A percentile compares a stretch with the other conserved stretches of the same genome.
Evolutionary conservation across 164 flowering plant species (phyloP).

Genomic region (Platanus orientalis): DNA sequence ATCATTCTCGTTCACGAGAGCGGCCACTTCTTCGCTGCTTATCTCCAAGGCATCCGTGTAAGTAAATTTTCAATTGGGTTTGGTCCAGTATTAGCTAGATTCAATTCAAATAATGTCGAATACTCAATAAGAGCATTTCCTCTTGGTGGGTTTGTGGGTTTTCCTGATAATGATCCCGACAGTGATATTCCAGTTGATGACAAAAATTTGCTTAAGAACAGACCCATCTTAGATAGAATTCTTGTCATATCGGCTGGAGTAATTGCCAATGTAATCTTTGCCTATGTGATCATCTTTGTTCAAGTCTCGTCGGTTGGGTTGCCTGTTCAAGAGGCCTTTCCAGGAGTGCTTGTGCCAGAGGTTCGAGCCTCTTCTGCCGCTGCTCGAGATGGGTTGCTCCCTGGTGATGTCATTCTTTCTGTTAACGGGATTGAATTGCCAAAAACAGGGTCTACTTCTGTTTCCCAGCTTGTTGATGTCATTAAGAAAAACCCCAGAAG

Average conservation of each 20-base stretch:
- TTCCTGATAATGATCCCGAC: slow-evolving; percentile 98
- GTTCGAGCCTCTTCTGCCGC: slow-evolving; percentile 81
- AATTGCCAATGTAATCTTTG: slow-evolving; percentile 80
- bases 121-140: slow-evolving; percentile 94
- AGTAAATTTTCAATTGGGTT: slow-evolving; percentile 97
- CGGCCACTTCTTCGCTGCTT: slow-evolving; percentile 94
- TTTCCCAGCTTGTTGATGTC: slow-evolving; percentile 66
- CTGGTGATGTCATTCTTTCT: slow-evolving; percentile 82
- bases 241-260: slow-evolving; percentile 94
- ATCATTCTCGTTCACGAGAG: slow-evolving; percentile 86
- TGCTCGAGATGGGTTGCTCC: slow-evolving; percentile 71
- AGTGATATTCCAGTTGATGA: slow-evolving; percentile 90
- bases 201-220: slow-evolving; percentile 75
- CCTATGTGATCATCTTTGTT: slow-evolving; percentile 65
- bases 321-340: slow-evolving; percentile 88
- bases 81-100: slow-evolving; percentile 93
- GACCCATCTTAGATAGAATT: slow-evolving; percentile 78
- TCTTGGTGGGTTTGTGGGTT: slow-evolving; percentile 96
- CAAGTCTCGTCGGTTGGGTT: slow-evolving; percentile 83
- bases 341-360: slow-evolving; percentile 90
- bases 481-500: slow-evolving; percentile 65
- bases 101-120: slow-evolving; percentile 85
- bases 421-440: slow-evolving; percentile 60
- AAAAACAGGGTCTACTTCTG: slow-evolving; percentile 43
- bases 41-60: slow-evolving; percentile 91